phyloP scores from a whole-genome alignment of 2,329 filamentous ascomycete genomes.

The Hymenoscyphus repandus region DNA sequence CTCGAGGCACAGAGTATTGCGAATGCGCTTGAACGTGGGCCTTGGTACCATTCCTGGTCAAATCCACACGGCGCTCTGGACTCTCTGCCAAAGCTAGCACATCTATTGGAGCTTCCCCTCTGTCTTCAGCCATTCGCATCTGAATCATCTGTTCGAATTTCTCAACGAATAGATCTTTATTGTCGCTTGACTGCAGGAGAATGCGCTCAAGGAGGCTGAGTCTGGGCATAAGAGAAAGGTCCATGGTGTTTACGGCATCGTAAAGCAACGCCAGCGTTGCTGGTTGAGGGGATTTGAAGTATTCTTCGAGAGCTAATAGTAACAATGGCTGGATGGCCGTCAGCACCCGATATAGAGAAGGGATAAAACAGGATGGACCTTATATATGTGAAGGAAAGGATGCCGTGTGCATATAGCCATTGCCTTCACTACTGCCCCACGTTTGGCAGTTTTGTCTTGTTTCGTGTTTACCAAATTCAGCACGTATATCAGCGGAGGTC shows the following conservation, averaged over 20 bases:
- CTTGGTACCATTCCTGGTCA: slow-evolving; percentile 55
- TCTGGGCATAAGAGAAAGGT: slow-evolving; percentile 85
- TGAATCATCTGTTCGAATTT: slow-evolving; percentile 96
- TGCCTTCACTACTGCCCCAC: slow-evolving; percentile 91
- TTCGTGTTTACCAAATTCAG: slow-evolving; percentile 98
- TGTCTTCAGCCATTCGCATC: slow-evolving; percentile 67
- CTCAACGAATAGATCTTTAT: slow-evolving; percentile 93
- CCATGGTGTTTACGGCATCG: slow-evolving; percentile 92
- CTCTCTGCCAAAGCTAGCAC: slow-evolving; percentile 44
- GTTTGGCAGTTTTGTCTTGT: slow-evolving; percentile 85
- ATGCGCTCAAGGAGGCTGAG: slow-evolving; percentile 79
- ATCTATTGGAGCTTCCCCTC: slow-evolving; percentile 36
- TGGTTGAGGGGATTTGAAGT: slow-evolving; percentile 85
- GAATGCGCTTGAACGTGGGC: slow-evolving; percentile 57
- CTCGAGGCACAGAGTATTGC: slow-evolving; percentile 73
- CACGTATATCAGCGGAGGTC: slow-evolving; percentile 91
- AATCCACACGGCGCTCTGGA: slow-evolving; percentile 32
- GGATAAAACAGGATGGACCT: slow-evolving; percentile 48
- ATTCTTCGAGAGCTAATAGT: slow-evolving; percentile 87
- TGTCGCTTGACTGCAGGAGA: slow-evolving; percentile 83
- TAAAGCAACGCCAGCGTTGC: slow-evolving; percentile 88
- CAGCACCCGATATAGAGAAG: slow-evolving; percentile 11
- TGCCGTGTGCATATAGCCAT: slow-evolving; percentile 99
- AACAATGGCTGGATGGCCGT: slow-evolving; percentile 63
- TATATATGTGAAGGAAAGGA: slow-evolving; percentile 98